These are phyloP conservation scores for Chamaecrista fasciculata DNA, from an alignment of 306 rosid genomes.

Conservation along the genomic window DNA sequence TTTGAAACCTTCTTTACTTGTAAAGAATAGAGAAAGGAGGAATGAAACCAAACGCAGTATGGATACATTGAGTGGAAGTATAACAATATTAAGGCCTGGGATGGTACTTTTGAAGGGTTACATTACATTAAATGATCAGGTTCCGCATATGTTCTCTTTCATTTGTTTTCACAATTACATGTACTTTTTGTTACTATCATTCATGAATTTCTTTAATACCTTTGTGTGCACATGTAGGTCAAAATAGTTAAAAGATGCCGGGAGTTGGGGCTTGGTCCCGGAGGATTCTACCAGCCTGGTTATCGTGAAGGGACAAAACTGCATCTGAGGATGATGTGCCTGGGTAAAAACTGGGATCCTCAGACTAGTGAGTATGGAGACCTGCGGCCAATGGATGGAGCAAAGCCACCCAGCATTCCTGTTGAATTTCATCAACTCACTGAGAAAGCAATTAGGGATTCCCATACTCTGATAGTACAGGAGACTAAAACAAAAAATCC, in stretches of 20 bases:
- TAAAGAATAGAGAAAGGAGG: slow-evolving; percentile 47
- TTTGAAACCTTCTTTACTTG: slow-evolving; percentile 41
- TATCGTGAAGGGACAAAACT: slow-evolving; percentile 53
- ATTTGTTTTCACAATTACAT: not conserved
- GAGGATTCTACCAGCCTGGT: slow-evolving; percentile 90
- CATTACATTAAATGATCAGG: slow-evolving; percentile 55
- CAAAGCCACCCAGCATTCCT: slow-evolving; percentile 57
- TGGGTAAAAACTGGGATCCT: slow-evolving; percentile 91
- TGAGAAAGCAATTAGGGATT: slow-evolving; percentile 41
- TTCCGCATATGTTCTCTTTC: not conserved
- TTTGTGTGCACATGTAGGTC: slow-evolving; percentile 19
- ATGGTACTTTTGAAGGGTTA: slow-evolving; percentile 56
- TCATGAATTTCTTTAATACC: not conserved
- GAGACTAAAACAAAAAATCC: slow-evolving; percentile 18
- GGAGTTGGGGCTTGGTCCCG: slow-evolving; percentile 51
- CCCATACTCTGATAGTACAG: slow-evolving; percentile 30
- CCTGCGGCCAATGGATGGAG: slow-evolving; percentile 47
- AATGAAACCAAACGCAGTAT: slow-evolving; percentile 29
- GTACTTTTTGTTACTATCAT: not conserved
- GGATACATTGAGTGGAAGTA: not conserved
- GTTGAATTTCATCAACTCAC: slow-evolving; percentile 39
- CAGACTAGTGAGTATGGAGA: slow-evolving; percentile 43
- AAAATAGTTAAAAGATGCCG: slow-evolving; percentile 53
- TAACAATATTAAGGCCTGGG: slow-evolving; percentile 55
- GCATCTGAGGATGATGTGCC: slow-evolving; percentile 84